Base-by-base conservation (phyloP, 2,329 filamentous ascomycete genomes). In the Alternaria triticimaculans region DNA sequence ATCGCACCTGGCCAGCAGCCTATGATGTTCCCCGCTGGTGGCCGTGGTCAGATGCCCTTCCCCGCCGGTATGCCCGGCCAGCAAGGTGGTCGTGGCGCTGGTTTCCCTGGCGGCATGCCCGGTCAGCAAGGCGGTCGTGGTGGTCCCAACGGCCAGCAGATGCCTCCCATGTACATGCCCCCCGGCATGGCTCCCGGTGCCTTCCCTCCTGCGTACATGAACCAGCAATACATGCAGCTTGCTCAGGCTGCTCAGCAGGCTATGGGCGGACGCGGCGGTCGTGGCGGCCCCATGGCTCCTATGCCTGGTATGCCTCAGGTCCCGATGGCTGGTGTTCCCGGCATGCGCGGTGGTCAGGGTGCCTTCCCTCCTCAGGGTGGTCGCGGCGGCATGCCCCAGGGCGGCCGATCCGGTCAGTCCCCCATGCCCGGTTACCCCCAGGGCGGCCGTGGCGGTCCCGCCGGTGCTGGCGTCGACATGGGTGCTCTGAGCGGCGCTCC, bases 61-160 rank as follows among this genome's bases (percentile, higher is more conserved):
- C 84, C 86, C 76, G 84, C 84, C 64, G 82, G 77, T 65, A 86
- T 88, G 76, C 91, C 92, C 62, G 88, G 87, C 74, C 90, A 90
- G 72, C 93, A 93, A 79, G 91, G 88, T 73, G 92, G 92, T 74
- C 93, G 94, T 74, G 93, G 93, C 69, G 92, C 90, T 73, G 93
- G 96, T 80, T 97, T 94, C 87, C 89, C 92, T 67, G 89, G 86
- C 75, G 90, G 88, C 58, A 96, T 95, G 84, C 89, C 90, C 69
- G 90, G 89, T 76, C 93, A 96, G 81, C 92, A 93, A 82, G 93
- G 92, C 73, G 94, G 94, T 71, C 94, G 95, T 80, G 94, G 94
- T 70, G 93, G 90, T 70, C 90, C 92, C 71, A 80, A 80, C 65
- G 70, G 86, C 73, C 94, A 96, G 83, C 92, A 94, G 84, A 88